Evolutionary conservation across 495 filamentous ascomycete genomes (phyloP), one percentile per base, ranked within the genome.

Genomic region (Aspergillus carlsbadensis): DNA sequence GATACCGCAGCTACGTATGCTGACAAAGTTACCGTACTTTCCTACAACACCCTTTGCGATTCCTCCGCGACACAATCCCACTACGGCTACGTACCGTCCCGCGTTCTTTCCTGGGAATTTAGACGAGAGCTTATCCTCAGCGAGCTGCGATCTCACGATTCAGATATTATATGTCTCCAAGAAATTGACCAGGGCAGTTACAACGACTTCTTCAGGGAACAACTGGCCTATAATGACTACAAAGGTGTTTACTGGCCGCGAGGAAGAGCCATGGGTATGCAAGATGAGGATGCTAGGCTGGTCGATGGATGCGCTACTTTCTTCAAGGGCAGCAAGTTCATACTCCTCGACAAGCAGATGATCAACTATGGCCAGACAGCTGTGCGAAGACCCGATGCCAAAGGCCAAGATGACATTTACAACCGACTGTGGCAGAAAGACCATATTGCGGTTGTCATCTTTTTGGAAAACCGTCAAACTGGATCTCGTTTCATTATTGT

Each of bases 371-470:
- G 87, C n/a, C 87, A 90, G 56, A 87, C 85, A 15, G 93, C 94
- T 55, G 94, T 98, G 70, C 90, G 93, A 54, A 81, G 95, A 47
- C 88, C 91, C 5, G 94, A 97, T 69, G 94, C 95, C 81, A 98
- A 97, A 72, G 87, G 89, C 33, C 88, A 92, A 49, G 89, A 93
- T 63, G 95, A 98, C 63, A 91, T 97, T 56, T 98, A 94, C 79
- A 98, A 98, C 67, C 87, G 94, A 11, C 85, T 98, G 15, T 98
- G 97, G 94, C 92, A 92, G 56, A 89, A 92, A 73, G 94, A 98
- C 74, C 90, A 98, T 65, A 96, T 98, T 62, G 93, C 88, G 11
- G 84, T 96, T 17, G 82, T 96, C 24, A 79, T 88, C 52, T 94
- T 98, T 72, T 80, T 98, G 47, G 95, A 98, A 70, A 96, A 96